A percentile compares a stretch with the other conserved stretches of the same genome.
Conservation (phyloP, 2,329 filamentous ascomycete species). For the Mariannaea sp. region DNA sequence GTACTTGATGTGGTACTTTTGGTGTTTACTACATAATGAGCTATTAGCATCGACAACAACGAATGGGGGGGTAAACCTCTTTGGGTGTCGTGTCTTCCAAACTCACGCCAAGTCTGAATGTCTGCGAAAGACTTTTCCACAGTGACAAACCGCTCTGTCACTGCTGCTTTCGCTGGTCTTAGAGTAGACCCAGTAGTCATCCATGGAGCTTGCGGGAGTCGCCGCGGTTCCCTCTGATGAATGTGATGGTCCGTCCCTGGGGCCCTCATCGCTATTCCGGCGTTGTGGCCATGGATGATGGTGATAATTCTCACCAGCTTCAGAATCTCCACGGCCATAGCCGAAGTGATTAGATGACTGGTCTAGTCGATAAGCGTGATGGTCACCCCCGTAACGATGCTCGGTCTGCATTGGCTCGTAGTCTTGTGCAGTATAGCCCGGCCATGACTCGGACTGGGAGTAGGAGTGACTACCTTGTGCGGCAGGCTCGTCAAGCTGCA, state of each 20-base stretch:
- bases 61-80: too few species aligned
- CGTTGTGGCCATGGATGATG: conserved; percentile 1
- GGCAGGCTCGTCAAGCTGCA: conserved; percentile 7
- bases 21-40: conserved; percentile 30
- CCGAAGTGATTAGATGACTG: background rate
- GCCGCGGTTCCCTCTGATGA: conserved; percentile 29
- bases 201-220: conserved; percentile 28
- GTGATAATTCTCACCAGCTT: background rate
- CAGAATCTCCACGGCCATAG: background rate
- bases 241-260: background rate
- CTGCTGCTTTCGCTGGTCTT: conserved; percentile 22
- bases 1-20: conserved; percentile 39
- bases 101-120: conserved; percentile 37
- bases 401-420: conserved; percentile 14
- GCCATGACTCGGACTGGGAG: conserved; percentile 10
- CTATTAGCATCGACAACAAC: too few species aligned
- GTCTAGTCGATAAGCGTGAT: background rate
- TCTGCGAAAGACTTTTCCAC: conserved; percentile 35
- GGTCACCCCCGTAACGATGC: conserved; percentile 4
- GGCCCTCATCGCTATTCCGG: background rate
- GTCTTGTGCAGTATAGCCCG: background rate
- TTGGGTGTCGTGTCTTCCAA: background rate
- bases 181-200: conserved; percentile 25
- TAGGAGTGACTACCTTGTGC: background rate
- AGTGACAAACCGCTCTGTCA: conserved; percentile 31